Percentiles rank a stretch among this genome's conserved stretches.
phyloP scores from a whole-genome alignment of 306 rosid genomes.

The Cicer pinnatifidum region DNA sequence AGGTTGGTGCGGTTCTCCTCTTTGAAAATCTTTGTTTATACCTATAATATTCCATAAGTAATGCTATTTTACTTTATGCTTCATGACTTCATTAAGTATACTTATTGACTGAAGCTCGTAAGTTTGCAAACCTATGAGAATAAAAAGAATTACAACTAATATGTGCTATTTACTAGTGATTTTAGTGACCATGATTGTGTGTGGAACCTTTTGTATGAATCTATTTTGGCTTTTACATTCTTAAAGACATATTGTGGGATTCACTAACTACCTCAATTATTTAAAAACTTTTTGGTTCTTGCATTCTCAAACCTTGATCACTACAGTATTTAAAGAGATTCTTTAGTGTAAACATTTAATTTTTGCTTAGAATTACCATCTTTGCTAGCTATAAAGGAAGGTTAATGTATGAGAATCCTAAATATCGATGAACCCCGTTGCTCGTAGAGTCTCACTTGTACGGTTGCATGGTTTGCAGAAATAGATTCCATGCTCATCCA shows the following conservation, averaged over 20 bases:
- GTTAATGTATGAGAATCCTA: constrained; percentile 35
- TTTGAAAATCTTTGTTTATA: background rate
- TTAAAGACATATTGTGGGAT: constrained; percentile 36
- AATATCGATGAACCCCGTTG: constrained; percentile 25
- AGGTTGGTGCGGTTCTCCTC: constrained; percentile 55
- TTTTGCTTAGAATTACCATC: constrained; percentile 17
- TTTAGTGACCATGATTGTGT: background rate
- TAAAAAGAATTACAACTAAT: background rate
- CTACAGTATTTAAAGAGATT: constrained; percentile 21
- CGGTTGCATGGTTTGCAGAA: constrained; percentile 39
- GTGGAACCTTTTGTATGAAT: constrained; percentile 10
- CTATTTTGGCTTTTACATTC: constrained; percentile 28
- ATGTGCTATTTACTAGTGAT: constrained; percentile 2
- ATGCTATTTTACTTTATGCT: constrained; percentile 39
- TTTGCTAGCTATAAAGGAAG: constrained; percentile 24
- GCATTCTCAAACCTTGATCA: constrained; percentile 23
- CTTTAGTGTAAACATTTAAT: constrained; percentile 10
- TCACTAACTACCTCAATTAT: constrained; percentile 28
- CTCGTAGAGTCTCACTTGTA: constrained; percentile 18
- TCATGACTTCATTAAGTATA: constrained; percentile 38
- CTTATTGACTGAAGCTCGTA: constrained; percentile 23
- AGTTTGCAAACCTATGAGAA: constrained; percentile 3
- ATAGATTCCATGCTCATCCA: constrained; percentile 24
- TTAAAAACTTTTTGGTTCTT: constrained; percentile 19
- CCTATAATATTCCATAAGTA: constrained; percentile 9